Evolutionary conservation across 2,329 filamentous ascomycete species (phyloP), one percentile per base, ranked within the genome.

Genomic region (Thermothelomyces thermophilus): DNA sequence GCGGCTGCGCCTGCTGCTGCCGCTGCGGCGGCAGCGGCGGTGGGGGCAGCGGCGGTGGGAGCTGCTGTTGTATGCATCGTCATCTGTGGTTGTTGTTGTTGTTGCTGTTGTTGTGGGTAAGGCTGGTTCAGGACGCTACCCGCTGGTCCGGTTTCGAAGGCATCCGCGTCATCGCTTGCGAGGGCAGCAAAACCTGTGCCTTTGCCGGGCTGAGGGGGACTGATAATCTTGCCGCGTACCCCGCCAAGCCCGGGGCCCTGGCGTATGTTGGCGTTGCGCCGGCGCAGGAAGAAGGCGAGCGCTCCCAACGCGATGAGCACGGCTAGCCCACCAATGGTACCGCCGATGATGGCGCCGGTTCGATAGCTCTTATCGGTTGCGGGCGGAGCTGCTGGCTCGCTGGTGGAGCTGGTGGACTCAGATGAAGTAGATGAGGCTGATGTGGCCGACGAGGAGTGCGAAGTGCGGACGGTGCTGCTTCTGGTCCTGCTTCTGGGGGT

Each of bases 311-410:
- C 66, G 8, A 70, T 63, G 1, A 79, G 53, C 3, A 68, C 68
- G 5, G 73, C 75, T 0, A 77, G 65, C 14, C 74, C 75, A n/a
- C 74, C 72, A 35, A 82, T 68, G 14, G 70, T 71, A 11, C 75
- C 77, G 22, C 78, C 78, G 3, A 80, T 70, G 30, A 81, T 77
- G 34, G 73, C 73, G 1, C 73, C 75, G 0, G 70, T 71, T n/a
- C 65, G 66, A 35, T 67, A 50, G 24, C 59, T 16, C 51, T 57
- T 40, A 11, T 56, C 39, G 14, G 58, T 53, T 24, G 51, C 46
- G n/a, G 48, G 28, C 17, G 54, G 45, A 11, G 53, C 43, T 24
- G 47, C 40, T 5, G 53, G 26, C 10, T 52, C 16, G 11, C 51
- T 33, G 6, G 48, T 6, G 52, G 13, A 3, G 13, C 13, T 35